Percentiles rank a stretch among this genome's conserved stretches.
phyloP scores from a whole-genome alignment of 495 filamentous ascomycete genomes.

The Penicillium cosmopolitanum region DNA sequence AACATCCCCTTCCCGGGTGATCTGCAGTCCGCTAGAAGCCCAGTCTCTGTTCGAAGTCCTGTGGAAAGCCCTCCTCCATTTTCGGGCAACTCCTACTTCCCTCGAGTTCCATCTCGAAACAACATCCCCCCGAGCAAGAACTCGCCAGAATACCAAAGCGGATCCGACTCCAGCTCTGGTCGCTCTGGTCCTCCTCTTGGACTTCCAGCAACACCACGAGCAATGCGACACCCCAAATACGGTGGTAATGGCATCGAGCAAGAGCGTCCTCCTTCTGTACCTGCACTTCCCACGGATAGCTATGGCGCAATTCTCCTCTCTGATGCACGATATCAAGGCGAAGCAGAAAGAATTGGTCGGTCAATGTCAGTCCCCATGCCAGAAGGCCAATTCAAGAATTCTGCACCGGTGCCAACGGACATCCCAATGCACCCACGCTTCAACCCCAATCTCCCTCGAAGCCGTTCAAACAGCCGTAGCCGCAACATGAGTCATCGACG shows the following conservation, averaged over 20 bases:
- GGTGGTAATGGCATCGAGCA: conserved; percentile 55
- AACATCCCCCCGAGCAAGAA: conserved; percentile 43
- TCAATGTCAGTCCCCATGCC: conserved; percentile 77
- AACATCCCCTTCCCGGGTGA: conserved; percentile 80
- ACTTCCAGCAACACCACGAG: conserved; percentile 80
- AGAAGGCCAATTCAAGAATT: conserved; percentile 45
- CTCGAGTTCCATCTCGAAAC: conserved; percentile 42
- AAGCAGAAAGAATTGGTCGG: conserved; percentile 57
- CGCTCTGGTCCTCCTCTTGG: conserved; percentile 57
- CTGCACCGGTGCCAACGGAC: conserved; percentile 44
- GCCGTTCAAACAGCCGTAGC: conserved; percentile 47
- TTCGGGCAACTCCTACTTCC: conserved; percentile 45
- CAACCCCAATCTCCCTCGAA: conserved; percentile 56
- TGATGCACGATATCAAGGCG: conserved; percentile 67
- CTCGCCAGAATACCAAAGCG: conserved; percentile 51
- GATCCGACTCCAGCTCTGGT: conserved; percentile 47
- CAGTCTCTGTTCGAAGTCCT: conserved; percentile 31
- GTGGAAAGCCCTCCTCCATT: conserved; percentile 39
- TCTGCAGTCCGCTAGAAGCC: conserved; percentile 38
- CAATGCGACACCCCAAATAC: conserved; percentile 80
- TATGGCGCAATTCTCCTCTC: conserved; percentile 50
- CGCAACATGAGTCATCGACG: conserved; percentile 46
- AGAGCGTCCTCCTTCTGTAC: conserved; percentile 64
- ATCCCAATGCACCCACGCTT: conserved; percentile 61
- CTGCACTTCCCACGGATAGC: conserved; percentile 61